Evolutionary conservation across 2,329 filamentous ascomycete genomes (phyloP).

Genomic region (Sporothrix brasiliensis): DNA sequence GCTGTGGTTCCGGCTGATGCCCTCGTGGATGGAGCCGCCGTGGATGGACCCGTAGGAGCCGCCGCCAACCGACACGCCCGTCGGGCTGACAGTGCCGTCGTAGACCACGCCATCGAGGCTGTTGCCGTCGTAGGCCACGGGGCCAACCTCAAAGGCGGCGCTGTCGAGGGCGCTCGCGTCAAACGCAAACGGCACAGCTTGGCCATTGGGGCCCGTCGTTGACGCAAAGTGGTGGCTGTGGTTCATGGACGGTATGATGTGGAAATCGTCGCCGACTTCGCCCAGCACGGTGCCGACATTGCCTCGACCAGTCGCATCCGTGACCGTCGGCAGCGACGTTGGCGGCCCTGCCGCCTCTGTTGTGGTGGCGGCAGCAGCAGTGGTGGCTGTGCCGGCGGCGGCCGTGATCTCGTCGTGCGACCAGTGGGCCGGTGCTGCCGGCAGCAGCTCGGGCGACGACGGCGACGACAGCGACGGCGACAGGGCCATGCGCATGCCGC

Average conservation of each 20-base stretch:
- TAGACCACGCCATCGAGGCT: slow-evolving; percentile 25
- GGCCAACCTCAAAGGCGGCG: not conserved
- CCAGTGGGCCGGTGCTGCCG: not conserved
- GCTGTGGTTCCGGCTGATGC: slow-evolving; percentile 32
- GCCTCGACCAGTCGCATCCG: not conserved
- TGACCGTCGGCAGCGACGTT: not conserved
- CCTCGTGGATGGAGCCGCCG: slow-evolving; percentile 23
- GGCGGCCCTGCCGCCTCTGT: not conserved
- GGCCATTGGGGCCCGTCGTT: not conserved
- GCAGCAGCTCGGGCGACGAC: slow-evolving; percentile 31
- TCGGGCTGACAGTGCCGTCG: slow-evolving; percentile 23
- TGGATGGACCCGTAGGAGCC: slow-evolving; percentile 20
- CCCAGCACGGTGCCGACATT: slow-evolving; percentile 31
- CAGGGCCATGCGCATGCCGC: slow-evolving; percentile 43
- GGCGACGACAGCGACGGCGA: slow-evolving; percentile 39
- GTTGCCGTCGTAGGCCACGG: slow-evolving; percentile 17
- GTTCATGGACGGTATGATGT: not conserved
- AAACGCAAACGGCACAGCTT: not conserved
- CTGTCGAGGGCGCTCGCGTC: not conserved
- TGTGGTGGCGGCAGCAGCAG: not conserved
- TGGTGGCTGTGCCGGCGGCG: too few relatives aligned
- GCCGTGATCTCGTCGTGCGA: not conserved
- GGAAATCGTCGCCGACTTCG: slow-evolving; percentile 30
- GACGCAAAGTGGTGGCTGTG: not conserved
- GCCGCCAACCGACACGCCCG: slow-evolving; percentile 24